These are phyloP conservation scores for Tricholoma matsutake DNA, from an alignment of 768 basidiomycete genomes.

Conservation along the genomic window DNA sequence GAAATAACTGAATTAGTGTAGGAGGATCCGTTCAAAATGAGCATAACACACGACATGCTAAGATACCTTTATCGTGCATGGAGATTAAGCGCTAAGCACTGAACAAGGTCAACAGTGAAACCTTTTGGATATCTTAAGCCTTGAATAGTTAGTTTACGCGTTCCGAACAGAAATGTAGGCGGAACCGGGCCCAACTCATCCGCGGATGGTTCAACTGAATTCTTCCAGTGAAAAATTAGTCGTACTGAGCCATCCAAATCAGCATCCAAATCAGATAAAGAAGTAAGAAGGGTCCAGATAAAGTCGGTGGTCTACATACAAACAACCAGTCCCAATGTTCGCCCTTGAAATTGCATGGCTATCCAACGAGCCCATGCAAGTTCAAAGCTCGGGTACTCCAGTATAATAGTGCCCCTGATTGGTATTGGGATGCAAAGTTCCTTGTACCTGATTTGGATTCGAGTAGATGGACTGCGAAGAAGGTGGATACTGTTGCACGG, in stretches of 20 bases:
- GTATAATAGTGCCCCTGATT: slow-evolving; percentile 22
- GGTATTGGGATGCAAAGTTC: slow-evolving; percentile 12
- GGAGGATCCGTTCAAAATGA: no score
- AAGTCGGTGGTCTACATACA: neutral
- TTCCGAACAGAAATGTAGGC: no score
- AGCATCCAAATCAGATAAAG: neutral
- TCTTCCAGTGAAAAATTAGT: neutral
- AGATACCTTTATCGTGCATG: no score
- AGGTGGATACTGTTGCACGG: slow-evolving; percentile 10
- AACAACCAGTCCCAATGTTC: neutral
- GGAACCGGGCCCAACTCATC: no score
- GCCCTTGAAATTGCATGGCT: neutral
- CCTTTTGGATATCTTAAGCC: no score
- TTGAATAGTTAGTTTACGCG: no score
- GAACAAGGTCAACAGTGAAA: no score
- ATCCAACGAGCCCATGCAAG: neutral
- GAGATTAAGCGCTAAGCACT: no score
- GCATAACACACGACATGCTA: no score
- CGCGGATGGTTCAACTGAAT: neutral
- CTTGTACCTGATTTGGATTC: slow-evolving; percentile 6
- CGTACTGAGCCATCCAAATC: neutral
- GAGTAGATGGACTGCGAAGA: slow-evolving; percentile 12
- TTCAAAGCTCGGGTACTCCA: slow-evolving; percentile 31
- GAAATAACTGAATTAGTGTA: no score
- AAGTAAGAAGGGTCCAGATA: neutral